Evolutionary conservation across 352 stramenopile genomes (phyloP).

Genomic region (Phytophthora chlamydospora): DNA sequence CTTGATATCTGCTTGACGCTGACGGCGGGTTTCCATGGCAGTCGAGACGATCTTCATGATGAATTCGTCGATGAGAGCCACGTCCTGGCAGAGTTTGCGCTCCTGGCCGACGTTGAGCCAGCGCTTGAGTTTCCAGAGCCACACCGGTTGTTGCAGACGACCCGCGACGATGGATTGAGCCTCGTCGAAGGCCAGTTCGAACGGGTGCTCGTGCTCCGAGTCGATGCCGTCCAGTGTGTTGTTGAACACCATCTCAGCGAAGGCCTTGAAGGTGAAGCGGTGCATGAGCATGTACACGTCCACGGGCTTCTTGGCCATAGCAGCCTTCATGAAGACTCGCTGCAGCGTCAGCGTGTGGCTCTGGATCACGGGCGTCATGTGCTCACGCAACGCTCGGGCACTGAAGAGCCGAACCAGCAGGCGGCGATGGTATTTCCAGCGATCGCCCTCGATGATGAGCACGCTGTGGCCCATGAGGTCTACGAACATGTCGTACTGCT

Average conservation of each 20-base stretch:
- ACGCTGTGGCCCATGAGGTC: constrained; percentile 60
- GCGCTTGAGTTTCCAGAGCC: constrained; percentile 52
- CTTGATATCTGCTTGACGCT: constrained; percentile 22
- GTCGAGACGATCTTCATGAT: constrained; percentile 47
- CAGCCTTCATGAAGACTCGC: constrained; percentile 30
- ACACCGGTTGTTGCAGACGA: constrained; percentile 37
- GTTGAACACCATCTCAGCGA: constrained; percentile 55
- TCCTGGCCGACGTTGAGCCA: constrained; percentile 49
- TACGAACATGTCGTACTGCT: constrained; percentile 46
- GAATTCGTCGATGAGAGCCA: constrained; percentile 40
- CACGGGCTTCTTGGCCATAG: constrained; percentile 24
- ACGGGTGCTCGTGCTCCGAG: constrained; percentile 42
- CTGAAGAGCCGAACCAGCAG: constrained; percentile 51
- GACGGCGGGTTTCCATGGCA: constrained; percentile 28
- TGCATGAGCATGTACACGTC: constrained; percentile 49
- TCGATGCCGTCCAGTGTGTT: constrained; percentile 45
- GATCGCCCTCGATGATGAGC: constrained; percentile 48
- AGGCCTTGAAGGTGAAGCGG: constrained; percentile 54
- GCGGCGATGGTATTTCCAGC: constrained; percentile 56
- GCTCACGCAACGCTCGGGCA: constrained; percentile 41
- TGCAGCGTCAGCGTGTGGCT: constrained; percentile 40
- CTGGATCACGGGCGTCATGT: constrained; percentile 48
- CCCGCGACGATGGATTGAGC: constrained; percentile 38
- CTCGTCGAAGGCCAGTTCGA: constrained; percentile 46
- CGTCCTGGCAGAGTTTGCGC: constrained; percentile 32